These are phyloP conservation scores for Globisporangium cystogenes DNA, from an alignment of 352 stramenopile species.

Conservation along the genomic window DNA sequence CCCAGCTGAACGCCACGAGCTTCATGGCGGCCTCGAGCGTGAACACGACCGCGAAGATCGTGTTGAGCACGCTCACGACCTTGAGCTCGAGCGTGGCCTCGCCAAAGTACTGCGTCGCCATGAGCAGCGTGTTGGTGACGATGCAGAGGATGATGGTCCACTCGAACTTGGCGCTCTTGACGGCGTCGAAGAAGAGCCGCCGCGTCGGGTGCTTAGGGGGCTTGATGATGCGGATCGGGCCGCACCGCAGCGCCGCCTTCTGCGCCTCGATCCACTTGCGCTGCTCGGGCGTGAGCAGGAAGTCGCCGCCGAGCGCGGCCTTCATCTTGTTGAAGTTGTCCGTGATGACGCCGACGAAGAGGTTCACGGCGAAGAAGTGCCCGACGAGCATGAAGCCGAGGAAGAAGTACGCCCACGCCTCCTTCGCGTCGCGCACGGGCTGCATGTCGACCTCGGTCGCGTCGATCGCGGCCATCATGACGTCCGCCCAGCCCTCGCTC, in stretches of 20 bases:
- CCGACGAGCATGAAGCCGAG: conserved; percentile 90
- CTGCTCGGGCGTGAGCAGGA: conserved; percentile 86
- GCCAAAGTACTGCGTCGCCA: conserved; percentile 86
- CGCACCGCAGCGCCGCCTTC: conserved; percentile 54
- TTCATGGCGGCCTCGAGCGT: conserved; percentile 87
- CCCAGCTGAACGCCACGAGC: conserved; percentile 60
- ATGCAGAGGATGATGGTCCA: conserved; percentile 88
- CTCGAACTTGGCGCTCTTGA: conserved; percentile 76
- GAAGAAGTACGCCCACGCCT: conserved; percentile 83
- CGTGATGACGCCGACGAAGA: conserved; percentile 93
- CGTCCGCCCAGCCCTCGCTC: conserved; percentile 89
- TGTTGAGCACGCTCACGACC: conserved; percentile 73
- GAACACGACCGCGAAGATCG: conserved; percentile 87
- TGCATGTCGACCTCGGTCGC: conserved; percentile 88
- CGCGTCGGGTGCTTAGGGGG: conserved; percentile 47
- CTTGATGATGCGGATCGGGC: conserved; percentile 52
- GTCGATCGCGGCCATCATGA: conserved; percentile 91
- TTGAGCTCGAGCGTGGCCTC: conserved; percentile 48
- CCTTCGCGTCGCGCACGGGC: conserved; percentile 81
- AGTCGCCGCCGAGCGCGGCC: conserved; percentile 55
- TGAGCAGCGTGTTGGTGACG: conserved; percentile 85
- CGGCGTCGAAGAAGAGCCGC: conserved; percentile 55
- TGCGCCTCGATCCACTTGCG: conserved; percentile 88
- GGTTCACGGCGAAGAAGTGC: conserved; percentile 92
- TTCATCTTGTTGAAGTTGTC: conserved; percentile 95